Evolutionary conservation across 225 moss, liverwort and hornwort genomes (phyloP).

Genomic region (Ulota crispa): DNA sequence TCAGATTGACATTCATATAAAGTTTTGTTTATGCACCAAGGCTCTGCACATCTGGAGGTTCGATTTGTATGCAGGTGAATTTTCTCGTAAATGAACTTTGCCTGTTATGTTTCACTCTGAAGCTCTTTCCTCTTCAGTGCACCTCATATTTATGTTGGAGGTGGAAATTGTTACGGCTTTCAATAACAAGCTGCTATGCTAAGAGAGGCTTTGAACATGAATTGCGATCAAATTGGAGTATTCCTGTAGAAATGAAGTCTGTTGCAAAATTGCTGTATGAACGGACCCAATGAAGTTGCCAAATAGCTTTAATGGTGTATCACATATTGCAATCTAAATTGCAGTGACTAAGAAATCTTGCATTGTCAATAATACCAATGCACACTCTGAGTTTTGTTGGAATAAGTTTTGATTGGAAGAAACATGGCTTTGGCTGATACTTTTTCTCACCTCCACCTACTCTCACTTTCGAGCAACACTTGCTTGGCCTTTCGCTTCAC

Average conservation of each 20-base stretch:
- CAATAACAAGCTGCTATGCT: background rate
- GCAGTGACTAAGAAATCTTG: too few species aligned
- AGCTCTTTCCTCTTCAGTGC: background rate
- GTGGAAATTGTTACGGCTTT: background rate
- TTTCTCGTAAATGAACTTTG: background rate
- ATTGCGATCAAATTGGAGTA: too few species aligned
- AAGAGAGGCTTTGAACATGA: background rate
- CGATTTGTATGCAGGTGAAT: background rate
- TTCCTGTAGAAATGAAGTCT: too few species aligned
- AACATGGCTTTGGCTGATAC: too few species aligned
- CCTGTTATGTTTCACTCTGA: background rate
- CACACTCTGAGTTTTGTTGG: too few species aligned
- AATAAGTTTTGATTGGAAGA: too few species aligned
- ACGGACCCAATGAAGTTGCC: too few species aligned
- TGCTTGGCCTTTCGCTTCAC: background rate
- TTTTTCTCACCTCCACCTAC: background rate
- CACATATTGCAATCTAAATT: too few species aligned
- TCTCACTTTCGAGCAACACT: background rate
- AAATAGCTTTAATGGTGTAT: too few species aligned
- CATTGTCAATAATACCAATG: too few species aligned
- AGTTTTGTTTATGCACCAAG: constrained; percentile 20
- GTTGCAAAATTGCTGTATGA: too few species aligned
- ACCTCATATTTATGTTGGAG: background rate
- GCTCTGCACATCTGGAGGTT: constrained; percentile 4
- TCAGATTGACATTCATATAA: constrained; percentile 15